Percentiles rank a stretch among this genome's conserved stretches.
phyloP scores from a whole-genome alignment of 1,139 yeast species.

The Scheffersomyces cryptocercus region DNA sequence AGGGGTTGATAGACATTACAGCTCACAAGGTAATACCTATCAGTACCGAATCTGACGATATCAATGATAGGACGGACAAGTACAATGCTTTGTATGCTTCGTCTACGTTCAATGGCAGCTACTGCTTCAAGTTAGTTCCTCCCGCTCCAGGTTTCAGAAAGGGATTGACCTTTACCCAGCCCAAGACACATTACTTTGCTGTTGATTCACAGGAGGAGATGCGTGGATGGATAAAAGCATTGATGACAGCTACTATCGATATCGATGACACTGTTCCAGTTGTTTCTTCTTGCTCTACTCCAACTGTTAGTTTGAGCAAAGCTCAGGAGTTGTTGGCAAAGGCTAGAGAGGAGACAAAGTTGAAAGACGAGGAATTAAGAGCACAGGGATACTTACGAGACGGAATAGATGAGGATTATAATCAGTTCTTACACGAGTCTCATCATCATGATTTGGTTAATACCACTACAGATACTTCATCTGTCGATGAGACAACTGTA shows the following conservation, averaged over 20 bases:
- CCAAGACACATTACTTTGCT: slow-evolving; percentile 93
- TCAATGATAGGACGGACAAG: slow-evolving; percentile 68
- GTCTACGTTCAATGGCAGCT: slow-evolving; percentile 88
- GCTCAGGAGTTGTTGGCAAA: slow-evolving; percentile 86
- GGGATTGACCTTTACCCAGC: slow-evolving; percentile 95
- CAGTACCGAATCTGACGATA: slow-evolving; percentile 51
- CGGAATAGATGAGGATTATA: slow-evolving; percentile 21
- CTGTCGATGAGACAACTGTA: slow-evolving; percentile 33
- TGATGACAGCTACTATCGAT: slow-evolving; percentile 95
- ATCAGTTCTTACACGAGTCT: slow-evolving; percentile 23
- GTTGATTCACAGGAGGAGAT: slow-evolving; percentile 89
- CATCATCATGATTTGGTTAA: slow-evolving; percentile 13
- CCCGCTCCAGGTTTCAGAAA: slow-evolving; percentile 97
- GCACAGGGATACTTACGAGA: slow-evolving; percentile 39
- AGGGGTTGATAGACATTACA: slow-evolving; percentile 92
- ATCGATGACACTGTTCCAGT: slow-evolving; percentile 92
- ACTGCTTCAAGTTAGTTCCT: slow-evolving; percentile 89
- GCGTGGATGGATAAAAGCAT: slow-evolving; percentile 94
- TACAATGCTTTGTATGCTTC: slow-evolving; percentile 87
- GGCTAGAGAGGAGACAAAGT: slow-evolving; percentile 71
- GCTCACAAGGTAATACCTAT: slow-evolving; percentile 83
- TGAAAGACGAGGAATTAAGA: slow-evolving; percentile 57
- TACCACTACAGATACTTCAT: slow-evolving; percentile 29
- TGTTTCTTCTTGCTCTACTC: slow-evolving; percentile 91
- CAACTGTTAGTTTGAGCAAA: slow-evolving; percentile 81